Evolutionary conservation across 1,139 yeast species (phyloP).

Genomic region (Nakaseomyces glabratus): DNA sequence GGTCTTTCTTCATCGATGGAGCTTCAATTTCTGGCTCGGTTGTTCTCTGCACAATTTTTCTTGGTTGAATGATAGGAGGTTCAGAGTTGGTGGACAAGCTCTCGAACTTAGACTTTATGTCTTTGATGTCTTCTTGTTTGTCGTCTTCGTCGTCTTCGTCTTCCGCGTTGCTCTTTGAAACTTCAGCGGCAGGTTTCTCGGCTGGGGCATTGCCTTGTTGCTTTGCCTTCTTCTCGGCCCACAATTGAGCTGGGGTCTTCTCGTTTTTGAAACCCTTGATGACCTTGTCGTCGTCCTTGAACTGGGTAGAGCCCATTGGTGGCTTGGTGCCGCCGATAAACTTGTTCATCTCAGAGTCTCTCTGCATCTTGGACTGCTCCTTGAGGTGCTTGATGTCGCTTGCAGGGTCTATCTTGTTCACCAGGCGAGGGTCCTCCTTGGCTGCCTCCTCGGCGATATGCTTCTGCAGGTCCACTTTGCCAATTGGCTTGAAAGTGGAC

Average conservation of each 20-base stretch:
- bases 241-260: conserved; percentile 86
- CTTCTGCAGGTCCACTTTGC: conserved; percentile 42
- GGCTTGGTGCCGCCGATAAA: conserved; percentile 49
- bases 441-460: conserved; percentile 35
- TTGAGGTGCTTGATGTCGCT: conserved; percentile 29
- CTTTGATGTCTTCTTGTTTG: conserved; percentile 25
- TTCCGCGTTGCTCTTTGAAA: conserved; percentile 19
- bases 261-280: conserved; percentile 65
- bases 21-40: conserved; percentile 8
- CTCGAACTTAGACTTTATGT: conserved; percentile 32
- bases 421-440: conserved; percentile 34
- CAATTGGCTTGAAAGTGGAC: conserved; percentile 47
- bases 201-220: conserved; percentile 16
- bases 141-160: conserved; percentile 13
- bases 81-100: conserved; percentile 19
- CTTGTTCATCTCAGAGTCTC: conserved; percentile 32
- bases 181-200: conserved; percentile 8
- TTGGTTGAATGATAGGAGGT: conserved; percentile 17
- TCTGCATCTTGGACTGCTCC: conserved; percentile 43
- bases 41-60: conserved; percentile 17
- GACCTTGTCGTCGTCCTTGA: conserved; percentile 37
- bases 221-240: conserved; percentile 83
- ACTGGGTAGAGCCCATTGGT: conserved; percentile 31
- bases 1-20: conserved; percentile 20
- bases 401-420: conserved; percentile 11